Evolutionary conservation across 2,329 filamentous ascomycete genomes (phyloP), one percentile per base, ranked within the genome.

Genomic region (Mollisiaceae sp.): DNA sequence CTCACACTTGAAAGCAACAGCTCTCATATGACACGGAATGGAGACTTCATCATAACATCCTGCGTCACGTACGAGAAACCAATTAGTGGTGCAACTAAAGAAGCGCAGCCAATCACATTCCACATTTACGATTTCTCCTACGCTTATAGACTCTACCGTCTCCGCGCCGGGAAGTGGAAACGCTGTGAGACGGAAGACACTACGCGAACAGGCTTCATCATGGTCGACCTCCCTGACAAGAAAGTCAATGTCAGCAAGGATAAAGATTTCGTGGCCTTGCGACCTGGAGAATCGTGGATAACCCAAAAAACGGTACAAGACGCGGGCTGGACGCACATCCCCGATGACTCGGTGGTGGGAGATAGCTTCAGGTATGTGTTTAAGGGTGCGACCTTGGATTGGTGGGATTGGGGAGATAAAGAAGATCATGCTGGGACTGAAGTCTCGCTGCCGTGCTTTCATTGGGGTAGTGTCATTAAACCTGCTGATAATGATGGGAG

Each of bases 101-200:
- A 41, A 59, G 56, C 36, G 5, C 41, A 59, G 22, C 56, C 36
- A 22, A 39, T 59, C 18, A 59, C 12, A 41, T 59, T 59, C n/a
- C 56, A 59, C 38, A 59, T 45, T 36, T 38, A 38, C 18, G 20
- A 38, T 12, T 38, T 58, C 55, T 8, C 8, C 55, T 27, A 27
- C 9, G 12, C n/a, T 24, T 27, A 35, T 27, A 27, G 20, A 27
- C 50, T 54, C 11, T 35, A 27, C 50, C 50, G 22, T 54, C 50
- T 27, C 22, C 50, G 50, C 12, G 50, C 6, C 8, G 27, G 27
- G 4, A 54, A 54, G 20, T 54, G 50, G 50, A 35, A 54, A 35
- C 20, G 20, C 8, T 54, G 50, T 35, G 50, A 54, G 18, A 54
- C 22, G 20, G 50, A 54, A 27, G 27, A 54, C 22, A 27, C 8